Evolutionary conservation across 1,284 basidiomycete genomes (phyloP).

Genomic region (Fomes fomentarius): DNA sequence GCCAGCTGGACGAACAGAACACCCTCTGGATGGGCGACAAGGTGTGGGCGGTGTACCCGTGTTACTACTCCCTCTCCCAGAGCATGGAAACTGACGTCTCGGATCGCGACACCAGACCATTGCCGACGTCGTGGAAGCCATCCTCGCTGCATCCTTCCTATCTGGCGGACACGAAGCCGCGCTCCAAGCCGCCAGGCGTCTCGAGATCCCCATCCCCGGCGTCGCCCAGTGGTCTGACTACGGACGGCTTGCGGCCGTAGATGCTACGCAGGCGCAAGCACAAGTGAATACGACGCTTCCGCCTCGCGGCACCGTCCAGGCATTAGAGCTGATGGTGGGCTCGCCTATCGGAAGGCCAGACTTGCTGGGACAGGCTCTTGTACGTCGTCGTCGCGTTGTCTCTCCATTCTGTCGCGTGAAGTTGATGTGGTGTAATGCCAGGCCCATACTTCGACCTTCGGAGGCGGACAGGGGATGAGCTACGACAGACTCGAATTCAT

Average conservation of each 20-base stretch:
- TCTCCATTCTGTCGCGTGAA: background rate
- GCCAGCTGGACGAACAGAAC: conserved; percentile 47
- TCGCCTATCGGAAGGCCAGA: conserved; percentile 61
- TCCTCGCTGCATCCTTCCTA: conserved; percentile 79
- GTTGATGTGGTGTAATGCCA: no score
- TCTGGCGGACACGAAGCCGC: conserved; percentile 68
- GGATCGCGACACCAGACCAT: conserved; percentile 58
- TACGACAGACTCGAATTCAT: conserved; percentile 82
- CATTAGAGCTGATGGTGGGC: conserved; percentile 66
- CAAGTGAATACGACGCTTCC: conserved; percentile 26
- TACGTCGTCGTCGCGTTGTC: conserved; percentile 35
- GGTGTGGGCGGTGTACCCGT: conserved; percentile 40
- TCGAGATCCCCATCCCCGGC: conserved; percentile 63
- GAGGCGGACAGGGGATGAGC: conserved; percentile 53
- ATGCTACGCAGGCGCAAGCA: conserved; percentile 44
- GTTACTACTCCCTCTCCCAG: background rate
- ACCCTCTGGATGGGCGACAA: conserved; percentile 77
- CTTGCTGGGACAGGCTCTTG: conserved; percentile 73
- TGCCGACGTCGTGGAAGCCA: conserved; percentile 81
- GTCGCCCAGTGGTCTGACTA: conserved; percentile 75
- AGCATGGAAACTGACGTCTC: background rate
- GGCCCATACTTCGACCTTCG: conserved; percentile 64
- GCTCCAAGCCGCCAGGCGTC: conserved; percentile 60
- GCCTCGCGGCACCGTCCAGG: conserved; percentile 45
- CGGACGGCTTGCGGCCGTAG: conserved; percentile 34